A percentile compares a stretch with the other conserved stretches of the same genome.
Evolutionary conservation across 306 rosid genomes (phyloP).

Genomic region (Cicer arietinum): DNA sequence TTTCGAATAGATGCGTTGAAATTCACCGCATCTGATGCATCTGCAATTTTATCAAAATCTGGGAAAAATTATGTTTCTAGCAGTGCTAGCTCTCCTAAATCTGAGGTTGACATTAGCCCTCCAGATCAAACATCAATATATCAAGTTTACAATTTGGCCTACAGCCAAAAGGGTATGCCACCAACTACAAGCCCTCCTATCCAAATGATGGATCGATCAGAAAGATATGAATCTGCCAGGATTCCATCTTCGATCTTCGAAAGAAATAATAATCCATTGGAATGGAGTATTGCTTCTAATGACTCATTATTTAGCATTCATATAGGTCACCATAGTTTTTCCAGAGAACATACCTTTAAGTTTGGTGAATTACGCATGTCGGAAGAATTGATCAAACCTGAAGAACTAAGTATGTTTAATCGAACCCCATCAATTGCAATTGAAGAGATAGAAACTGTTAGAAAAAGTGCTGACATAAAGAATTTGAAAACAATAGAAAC

Average conservation of each 20-base stretch:
- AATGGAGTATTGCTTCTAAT: constrained; percentile 86
- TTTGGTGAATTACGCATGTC: constrained; percentile 46
- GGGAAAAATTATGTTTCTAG: constrained; percentile 42
- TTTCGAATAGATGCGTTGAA: constrained; percentile 37
- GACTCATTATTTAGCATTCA: constrained; percentile 90
- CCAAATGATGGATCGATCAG: constrained; percentile 76
- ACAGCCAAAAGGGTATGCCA: constrained; percentile 39
- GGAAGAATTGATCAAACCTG: constrained; percentile 52
- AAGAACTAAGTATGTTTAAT: constrained; percentile 46
- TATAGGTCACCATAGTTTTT: constrained; percentile 61
- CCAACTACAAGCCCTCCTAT: constrained; percentile 58
- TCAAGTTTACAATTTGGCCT: constrained; percentile 36
- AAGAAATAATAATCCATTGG: constrained; percentile 51
- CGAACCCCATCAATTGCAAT: constrained; percentile 40
- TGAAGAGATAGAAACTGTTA: constrained; percentile 39
- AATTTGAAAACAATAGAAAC: constrained; percentile 36
- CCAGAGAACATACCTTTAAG: constrained; percentile 50
- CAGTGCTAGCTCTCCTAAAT: constrained; percentile 39
- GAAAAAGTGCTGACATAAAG: constrained; percentile 29
- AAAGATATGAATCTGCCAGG: constrained; percentile 59
- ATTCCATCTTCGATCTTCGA: constrained; percentile 75
- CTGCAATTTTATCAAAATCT: constrained; percentile 31
- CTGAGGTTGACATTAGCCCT: constrained; percentile 40
- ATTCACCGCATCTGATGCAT: constrained; percentile 19
- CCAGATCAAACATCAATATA: constrained; percentile 42